Evolutionary conservation across 352 stramenopile genomes (phyloP), one percentile per base, ranked within the genome.

Genomic region (Phytophthora rubi): DNA sequence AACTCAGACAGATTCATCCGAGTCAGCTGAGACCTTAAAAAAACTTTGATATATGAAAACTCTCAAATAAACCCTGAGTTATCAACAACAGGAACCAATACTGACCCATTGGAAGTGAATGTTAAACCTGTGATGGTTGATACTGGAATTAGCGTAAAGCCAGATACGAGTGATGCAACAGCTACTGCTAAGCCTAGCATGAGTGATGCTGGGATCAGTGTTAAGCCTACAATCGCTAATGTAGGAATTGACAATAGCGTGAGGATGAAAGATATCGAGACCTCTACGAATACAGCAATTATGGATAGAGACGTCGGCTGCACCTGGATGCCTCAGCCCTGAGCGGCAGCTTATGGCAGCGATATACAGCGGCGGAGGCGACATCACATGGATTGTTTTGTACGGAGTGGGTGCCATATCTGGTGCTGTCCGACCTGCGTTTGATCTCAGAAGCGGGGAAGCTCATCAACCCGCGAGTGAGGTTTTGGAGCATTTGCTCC

Each of bases 1-100:
- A 59, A 71, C 45, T 58, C 62, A 71, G 53, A 75, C 61, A 7
- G 62, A 62, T 53, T 53, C 53, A 39, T 62, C 55, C 48, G 53
- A 61, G 30, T 33, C 30, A 33, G 30, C 30, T 33, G 30, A 33
- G 30, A 33, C 33, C 35, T 63, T 63, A 63, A 55, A 63, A 63
- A 63, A 63, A 63, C 23, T 48, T 26, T 60, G 33, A 32, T n/a
- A 35, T 13, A 63, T 35, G 28, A 37, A 63, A 63, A 49, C 54
- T 48, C 12, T 30, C 42, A 23, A 23, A 49, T 9, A 63, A 54
- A 35, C 56, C 39, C 33, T 42, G 42, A 63, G 30, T n/a, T 26
- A 39, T 63, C 37, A 49, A 49, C 42, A 49, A 12, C 48, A 26
- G 23, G 12, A 44, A 10, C 35, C 12, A 44, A 33, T 33, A 33